phyloP scores from a whole-genome alignment of 164 flowering plant genomes.

The Vitis vinifera region DNA sequence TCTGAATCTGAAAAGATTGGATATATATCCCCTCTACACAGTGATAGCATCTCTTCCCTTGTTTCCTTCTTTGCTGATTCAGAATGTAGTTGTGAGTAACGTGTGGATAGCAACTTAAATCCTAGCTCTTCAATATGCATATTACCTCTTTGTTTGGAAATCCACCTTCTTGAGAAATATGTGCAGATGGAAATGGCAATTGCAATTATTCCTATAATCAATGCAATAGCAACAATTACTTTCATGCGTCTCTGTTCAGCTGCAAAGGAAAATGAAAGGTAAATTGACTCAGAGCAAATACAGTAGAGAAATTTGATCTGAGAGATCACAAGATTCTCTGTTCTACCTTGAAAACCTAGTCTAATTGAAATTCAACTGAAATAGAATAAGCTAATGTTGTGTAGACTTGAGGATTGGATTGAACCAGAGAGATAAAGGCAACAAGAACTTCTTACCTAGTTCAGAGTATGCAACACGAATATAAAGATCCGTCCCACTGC shows the following conservation, averaged over 20 bases:
- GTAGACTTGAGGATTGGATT: too few species aligned
- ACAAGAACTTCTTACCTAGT: too few species aligned
- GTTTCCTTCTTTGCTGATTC: constrained; percentile 4
- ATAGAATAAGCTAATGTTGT: too few species aligned
- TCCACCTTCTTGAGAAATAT: constrained; percentile 10
- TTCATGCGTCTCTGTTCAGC: constrained; percentile 4
- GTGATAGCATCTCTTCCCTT: background rate
- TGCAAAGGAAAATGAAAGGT: background rate
- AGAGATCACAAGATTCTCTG: too few species aligned
- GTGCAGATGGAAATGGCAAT: background rate
- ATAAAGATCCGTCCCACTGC: constrained; percentile 35
- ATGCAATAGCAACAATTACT: background rate
- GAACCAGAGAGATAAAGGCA: too few species aligned
- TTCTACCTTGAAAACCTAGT: too few species aligned
- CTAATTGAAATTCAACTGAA: too few species aligned
- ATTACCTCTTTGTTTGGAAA: constrained; percentile 13
- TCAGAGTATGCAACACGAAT: constrained; percentile 25
- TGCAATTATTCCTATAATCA: background rate
- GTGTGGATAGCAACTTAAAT: background rate
- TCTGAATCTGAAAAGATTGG: background rate
- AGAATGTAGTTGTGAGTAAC: background rate
- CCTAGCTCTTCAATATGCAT: background rate
- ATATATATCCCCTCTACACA: background rate
- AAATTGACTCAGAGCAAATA: background rate
- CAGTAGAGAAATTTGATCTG: too few species aligned